phyloP scores from a whole-genome alignment of 805 yeast species.

The Starmerella vitae region DNA sequence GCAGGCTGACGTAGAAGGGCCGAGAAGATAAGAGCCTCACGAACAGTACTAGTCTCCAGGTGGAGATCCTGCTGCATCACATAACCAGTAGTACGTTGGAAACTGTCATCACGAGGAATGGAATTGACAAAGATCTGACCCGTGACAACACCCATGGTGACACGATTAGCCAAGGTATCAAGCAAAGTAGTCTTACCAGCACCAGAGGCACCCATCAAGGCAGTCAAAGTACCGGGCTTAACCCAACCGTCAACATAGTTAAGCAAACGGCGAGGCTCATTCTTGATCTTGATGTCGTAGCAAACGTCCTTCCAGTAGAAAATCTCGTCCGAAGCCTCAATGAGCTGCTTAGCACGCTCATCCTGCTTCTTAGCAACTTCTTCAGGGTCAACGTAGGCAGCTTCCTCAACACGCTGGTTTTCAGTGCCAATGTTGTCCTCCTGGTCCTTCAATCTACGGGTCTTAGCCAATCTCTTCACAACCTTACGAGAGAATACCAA shows the following conservation, averaged over 20 bases:
- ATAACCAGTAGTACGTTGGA: constrained; percentile 67
- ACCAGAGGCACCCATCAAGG: constrained; percentile 77
- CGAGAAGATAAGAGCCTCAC: constrained; percentile 60
- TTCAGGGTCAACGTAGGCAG: constrained; percentile 23
- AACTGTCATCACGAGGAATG: constrained; percentile 45
- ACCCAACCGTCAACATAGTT: constrained; percentile 55
- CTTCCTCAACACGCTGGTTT: constrained; percentile 20
- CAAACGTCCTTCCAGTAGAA: constrained; percentile 52
- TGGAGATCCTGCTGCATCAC: constrained; percentile 75
- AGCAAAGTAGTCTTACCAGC: constrained; percentile 74
- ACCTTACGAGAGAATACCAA: constrained; percentile 20
- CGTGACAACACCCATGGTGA: constrained; percentile 54
- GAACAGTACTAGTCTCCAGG: constrained; percentile 52
- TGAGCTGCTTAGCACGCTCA: constrained; percentile 17
- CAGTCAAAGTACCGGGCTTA: constrained; percentile 69
- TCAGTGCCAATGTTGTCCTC: constrained; percentile 25
- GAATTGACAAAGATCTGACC: constrained; percentile 67
- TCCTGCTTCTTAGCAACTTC: constrained; percentile 19
- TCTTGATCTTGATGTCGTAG: constrained; percentile 39
- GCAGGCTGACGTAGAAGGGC: constrained; percentile 60
- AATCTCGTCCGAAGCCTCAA: constrained; percentile 33
- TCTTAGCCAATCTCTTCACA: constrained; percentile 10
- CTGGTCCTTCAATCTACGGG: constrained; percentile 1
- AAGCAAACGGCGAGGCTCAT: constrained; percentile 30
- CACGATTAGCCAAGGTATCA: constrained; percentile 59